phyloP scores from a whole-genome alignment of 169 alveolate species.

The Eimeria falciformis region DNA sequence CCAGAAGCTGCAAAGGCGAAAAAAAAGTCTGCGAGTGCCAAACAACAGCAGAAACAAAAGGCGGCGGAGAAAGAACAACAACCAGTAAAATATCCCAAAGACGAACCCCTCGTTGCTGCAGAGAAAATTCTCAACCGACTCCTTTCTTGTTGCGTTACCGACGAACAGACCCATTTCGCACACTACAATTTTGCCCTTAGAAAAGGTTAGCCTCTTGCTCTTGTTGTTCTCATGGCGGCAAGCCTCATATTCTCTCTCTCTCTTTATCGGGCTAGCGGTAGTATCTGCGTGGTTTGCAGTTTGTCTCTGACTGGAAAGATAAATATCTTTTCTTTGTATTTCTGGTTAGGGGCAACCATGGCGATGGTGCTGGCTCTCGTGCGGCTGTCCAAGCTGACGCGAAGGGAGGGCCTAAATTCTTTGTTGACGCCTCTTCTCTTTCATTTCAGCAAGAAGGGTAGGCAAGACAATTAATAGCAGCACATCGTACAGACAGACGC shows the following conservation, averaged over 20 bases:
- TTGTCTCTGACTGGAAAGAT: neutral
- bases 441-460: constrained; percentile 34
- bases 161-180: constrained; percentile 14
- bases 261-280: neutral
- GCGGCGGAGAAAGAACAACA: no score
- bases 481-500: no score
- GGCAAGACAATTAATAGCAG: no score
- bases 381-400: constrained; percentile 40
- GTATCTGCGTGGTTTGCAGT: neutral
- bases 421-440: constrained; percentile 32
- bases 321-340: neutral
- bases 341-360: neutral
- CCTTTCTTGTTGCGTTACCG: constrained; percentile 4
- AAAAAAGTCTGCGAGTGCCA: neutral
- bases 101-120: constrained; percentile 43
- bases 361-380: constrained; percentile 48
- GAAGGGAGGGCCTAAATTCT: neutral
- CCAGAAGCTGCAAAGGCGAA: neutral
- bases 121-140: constrained; percentile 8
- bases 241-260: no score
- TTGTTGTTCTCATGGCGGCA: no score
- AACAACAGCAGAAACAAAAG: neutral
- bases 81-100: constrained; percentile 23
- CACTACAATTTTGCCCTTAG: constrained; percentile 60
- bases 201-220: constrained; percentile 3